Base-by-base conservation (phyloP, 495 filamentous ascomycete genomes). In the Parathielavia hyrcaniae region DNA sequence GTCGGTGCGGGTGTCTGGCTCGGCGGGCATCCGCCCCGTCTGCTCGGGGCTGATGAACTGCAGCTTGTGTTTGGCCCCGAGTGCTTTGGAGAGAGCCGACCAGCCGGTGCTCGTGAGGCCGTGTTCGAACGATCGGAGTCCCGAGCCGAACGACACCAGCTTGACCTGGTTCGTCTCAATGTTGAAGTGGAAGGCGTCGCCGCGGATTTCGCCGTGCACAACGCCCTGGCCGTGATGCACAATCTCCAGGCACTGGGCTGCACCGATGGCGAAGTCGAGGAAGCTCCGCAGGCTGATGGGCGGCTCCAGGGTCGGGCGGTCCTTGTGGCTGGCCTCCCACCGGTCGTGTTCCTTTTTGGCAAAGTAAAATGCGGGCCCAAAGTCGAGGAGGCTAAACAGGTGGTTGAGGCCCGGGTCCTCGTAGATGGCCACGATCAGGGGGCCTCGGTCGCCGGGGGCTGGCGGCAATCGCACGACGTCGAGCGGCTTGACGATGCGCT, bases 31-130 rank as follows among this genome's bases (percentile, higher is more conserved):
- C 16, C 91, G 83, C 23, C 91, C 91, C 14, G 90, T 96, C 75
- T 95, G 90, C 63, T 96, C 91, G 0, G 91, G 89, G 44, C 88
- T 90, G 67, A 96, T 90, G 64, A 85, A 95, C 57, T 89, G 83
- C 20, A 96, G 74, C 71, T 93, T 95, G 62, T 88, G 86, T 66
- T 87, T 88, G 26, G 88, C 85, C 0, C 90, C 90, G 38, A 89
- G 71, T 67, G 93, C 87, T 40, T 83, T 82, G 5, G 86, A 89
- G 40, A 95, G 75, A 2, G 84, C 77, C 9, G 84, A 86, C 91
- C 91, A 96, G 43, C 89, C 89, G 47, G 86, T 84, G 63, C 86
- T 89, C 14, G 85, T 88, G 40, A 96, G 75, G 17, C 89, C 88
- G 73, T 93, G 86, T 71, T 96, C 90, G 63, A 95, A 95, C 5